Evolutionary conservation across 2,329 filamentous ascomycete species (phyloP).

Genomic region (Rhinocladiella similis): DNA sequence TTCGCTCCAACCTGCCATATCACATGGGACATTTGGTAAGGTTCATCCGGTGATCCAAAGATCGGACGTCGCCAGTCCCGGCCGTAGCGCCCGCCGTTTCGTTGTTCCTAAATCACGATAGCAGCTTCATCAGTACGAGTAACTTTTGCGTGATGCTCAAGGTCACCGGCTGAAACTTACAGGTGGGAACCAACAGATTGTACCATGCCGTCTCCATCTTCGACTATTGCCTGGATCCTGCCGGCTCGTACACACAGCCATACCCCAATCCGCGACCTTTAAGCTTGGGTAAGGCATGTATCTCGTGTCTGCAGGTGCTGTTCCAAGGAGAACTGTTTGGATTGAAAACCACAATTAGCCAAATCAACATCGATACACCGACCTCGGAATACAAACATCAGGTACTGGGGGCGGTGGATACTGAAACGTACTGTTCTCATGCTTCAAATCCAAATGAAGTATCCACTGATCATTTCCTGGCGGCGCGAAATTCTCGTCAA

Average conservation of each 20-base stretch:
- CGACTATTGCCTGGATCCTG: conserved; percentile 14
- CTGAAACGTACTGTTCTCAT: conserved; percentile 17
- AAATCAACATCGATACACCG: neutral
- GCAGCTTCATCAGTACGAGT: neutral
- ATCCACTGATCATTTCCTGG: conserved; percentile 11
- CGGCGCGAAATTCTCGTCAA: conserved; percentile 1
- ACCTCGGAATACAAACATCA: no score
- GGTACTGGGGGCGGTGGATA: no score
- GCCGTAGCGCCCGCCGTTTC: conserved; percentile 12
- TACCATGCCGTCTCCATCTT: conserved; percentile 14
- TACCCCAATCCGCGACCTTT: conserved; percentile 20
- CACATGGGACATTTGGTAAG: conserved; percentile 17
- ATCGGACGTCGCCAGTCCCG: conserved; percentile 6
- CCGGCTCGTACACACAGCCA: conserved; percentile 17
- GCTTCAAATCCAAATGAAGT: conserved; percentile 23
- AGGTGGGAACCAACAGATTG: conserved; percentile 20
- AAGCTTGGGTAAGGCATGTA: conserved; percentile 17
- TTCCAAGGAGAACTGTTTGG: conserved; percentile 16
- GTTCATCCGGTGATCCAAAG: conserved; percentile 5
- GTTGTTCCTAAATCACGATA: conserved; percentile 16
- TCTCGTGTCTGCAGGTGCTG: conserved; percentile 2
- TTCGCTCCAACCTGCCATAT: conserved; percentile 21
- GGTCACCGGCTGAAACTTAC: conserved; percentile 3
- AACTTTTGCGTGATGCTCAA: neutral
- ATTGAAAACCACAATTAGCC: neutral